These are phyloP conservation scores for Tilletia caries DNA, from an alignment of 1,284 basidiomycete species.

Conservation along the genomic window DNA sequence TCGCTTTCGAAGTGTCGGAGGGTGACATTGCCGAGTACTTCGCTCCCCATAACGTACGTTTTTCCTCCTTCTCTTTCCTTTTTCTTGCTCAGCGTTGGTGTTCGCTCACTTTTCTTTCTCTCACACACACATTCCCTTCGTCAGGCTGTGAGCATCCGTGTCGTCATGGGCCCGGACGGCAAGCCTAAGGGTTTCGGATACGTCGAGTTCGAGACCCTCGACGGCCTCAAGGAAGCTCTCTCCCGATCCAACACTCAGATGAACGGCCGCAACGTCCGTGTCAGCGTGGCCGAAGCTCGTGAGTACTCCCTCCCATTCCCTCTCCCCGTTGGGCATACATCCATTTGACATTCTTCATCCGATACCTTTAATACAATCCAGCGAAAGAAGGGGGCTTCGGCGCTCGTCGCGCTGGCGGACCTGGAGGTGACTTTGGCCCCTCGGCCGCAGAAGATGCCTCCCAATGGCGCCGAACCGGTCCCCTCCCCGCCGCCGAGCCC, in stretches of 20 bases:
- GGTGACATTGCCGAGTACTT: slow-evolving; percentile 72
- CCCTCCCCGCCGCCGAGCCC: slow-evolving; percentile 58
- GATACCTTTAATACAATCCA: slow-evolving; percentile 46
- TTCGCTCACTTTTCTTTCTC: background rate
- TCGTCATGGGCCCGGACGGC: slow-evolving; percentile 80
- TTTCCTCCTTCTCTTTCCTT: background rate
- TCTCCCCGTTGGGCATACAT: slow-evolving; percentile 10
- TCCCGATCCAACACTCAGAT: slow-evolving; percentile 57
- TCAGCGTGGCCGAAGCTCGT: slow-evolving; percentile 95
- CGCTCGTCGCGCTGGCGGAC: slow-evolving; percentile 33
- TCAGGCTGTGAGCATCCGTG: slow-evolving; percentile 78
- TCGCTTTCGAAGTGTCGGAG: slow-evolving; percentile 88
- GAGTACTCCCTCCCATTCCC: slow-evolving; percentile 54
- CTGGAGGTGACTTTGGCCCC: slow-evolving; percentile 36
- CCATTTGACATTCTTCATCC: no score
- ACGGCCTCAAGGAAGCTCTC: slow-evolving; percentile 74
- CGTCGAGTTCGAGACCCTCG: slow-evolving; percentile 82
- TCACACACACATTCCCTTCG: background rate
- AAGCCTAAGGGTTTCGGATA: slow-evolving; percentile 98
- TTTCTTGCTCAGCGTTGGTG: background rate
- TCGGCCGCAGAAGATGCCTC: slow-evolving; percentile 58
- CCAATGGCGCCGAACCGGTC: slow-evolving; percentile 83
- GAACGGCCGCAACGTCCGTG: slow-evolving; percentile 74
- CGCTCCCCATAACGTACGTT: slow-evolving; percentile 35
- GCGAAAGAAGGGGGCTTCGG: slow-evolving; percentile 65